These are phyloP conservation scores for Pseudogymnoascus destructans DNA, from an alignment of 2,329 filamentous ascomycete species.

Conservation along the genomic window DNA sequence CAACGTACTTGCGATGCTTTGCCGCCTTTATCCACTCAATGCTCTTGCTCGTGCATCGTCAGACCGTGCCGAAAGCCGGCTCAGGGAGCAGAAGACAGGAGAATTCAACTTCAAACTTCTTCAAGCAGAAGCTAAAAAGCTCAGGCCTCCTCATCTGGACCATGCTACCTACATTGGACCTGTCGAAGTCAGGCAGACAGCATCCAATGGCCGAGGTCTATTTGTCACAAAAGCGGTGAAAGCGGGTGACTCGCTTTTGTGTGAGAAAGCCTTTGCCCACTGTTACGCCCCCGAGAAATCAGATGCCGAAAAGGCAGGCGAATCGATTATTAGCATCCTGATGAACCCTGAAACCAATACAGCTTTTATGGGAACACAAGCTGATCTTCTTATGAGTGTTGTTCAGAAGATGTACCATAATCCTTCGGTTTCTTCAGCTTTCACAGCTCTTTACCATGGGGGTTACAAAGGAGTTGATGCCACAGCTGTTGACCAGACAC, in stretches of 20 bases:
- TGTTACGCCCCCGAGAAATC: slow-evolving; percentile 26
- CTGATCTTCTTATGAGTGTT: slow-evolving; percentile 29
- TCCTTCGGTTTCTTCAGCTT: slow-evolving; percentile 24
- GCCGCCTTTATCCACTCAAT: slow-evolving; percentile 22
- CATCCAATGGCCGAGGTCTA: slow-evolving; percentile 34
- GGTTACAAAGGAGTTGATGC: slow-evolving; percentile 26
- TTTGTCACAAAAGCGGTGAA: slow-evolving; percentile 36
- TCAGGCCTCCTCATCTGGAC: slow-evolving; percentile 36
- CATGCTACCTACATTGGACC: slow-evolving; percentile 33
- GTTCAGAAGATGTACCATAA: slow-evolving; percentile 35
- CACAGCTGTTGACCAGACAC: slow-evolving; percentile 26
- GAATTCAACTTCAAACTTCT: slow-evolving; percentile 29
- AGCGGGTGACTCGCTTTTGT: slow-evolving; percentile 39
- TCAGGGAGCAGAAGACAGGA: slow-evolving; percentile 30
- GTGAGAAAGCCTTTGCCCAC: slow-evolving; percentile 42
- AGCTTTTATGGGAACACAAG: slow-evolving; percentile 28
- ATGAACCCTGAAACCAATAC: slow-evolving; percentile 28
- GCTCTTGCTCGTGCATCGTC: slow-evolving; percentile 35
- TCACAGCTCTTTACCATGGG: slow-evolving; percentile 30
- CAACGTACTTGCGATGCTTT: slow-evolving; percentile 17
- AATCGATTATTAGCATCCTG: slow-evolving; percentile 22
- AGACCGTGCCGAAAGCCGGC: slow-evolving; percentile 18
- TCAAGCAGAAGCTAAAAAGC: slow-evolving; percentile 28
- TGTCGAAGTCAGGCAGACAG: slow-evolving; percentile 30
- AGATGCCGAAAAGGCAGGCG: slow-evolving; percentile 12